These are phyloP conservation scores for Cladophialophora psammophila DNA, from an alignment of 2,329 filamentous ascomycete species.

Conservation along the genomic window DNA sequence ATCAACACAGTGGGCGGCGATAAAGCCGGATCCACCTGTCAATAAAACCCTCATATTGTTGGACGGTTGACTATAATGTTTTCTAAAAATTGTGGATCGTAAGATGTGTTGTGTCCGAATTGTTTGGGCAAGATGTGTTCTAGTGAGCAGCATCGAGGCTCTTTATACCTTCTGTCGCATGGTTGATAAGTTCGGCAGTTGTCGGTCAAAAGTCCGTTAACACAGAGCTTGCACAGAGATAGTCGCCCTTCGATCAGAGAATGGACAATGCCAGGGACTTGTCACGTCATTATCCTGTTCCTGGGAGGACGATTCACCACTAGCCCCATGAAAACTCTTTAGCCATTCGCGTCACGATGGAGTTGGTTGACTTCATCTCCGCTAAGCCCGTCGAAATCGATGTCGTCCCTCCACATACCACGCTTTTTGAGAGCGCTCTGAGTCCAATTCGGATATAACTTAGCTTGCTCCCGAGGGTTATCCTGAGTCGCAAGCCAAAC, in stretches of 20 bases:
- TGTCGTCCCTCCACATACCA: slow-evolving; percentile 8
- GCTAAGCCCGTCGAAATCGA: slow-evolving; percentile 23
- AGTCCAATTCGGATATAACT: slow-evolving; percentile 5
- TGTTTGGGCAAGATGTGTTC: not conserved
- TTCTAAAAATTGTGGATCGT: not conserved
- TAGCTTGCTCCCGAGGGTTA: not conserved
- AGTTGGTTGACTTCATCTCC: slow-evolving; percentile 26
- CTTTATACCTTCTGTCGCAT: slow-evolving; percentile 12
- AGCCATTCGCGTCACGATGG: slow-evolving; percentile 1
- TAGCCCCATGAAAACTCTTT: not conserved
- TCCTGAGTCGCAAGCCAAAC: not conserved
- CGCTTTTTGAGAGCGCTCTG: not conserved
- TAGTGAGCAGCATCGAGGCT: slow-evolving; percentile 9
- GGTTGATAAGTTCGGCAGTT: slow-evolving; percentile 11
- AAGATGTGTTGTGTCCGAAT: not conserved
- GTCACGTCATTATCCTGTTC: slow-evolving; percentile 8
- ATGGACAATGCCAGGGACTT: not conserved
- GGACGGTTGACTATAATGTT: slow-evolving; percentile 2
- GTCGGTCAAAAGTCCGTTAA: slow-evolving; percentile 19
- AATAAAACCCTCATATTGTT: slow-evolving; percentile 53
- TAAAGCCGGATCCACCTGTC: slow-evolving; percentile 68
- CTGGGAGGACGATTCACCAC: not conserved
- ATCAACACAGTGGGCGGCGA: slow-evolving; percentile 70
- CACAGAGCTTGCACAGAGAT: slow-evolving; percentile 10
- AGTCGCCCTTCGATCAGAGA: not conserved